Base-by-base conservation (phyloP, 768 basidiomycete genomes). In the Agaricus bisporus region DNA sequence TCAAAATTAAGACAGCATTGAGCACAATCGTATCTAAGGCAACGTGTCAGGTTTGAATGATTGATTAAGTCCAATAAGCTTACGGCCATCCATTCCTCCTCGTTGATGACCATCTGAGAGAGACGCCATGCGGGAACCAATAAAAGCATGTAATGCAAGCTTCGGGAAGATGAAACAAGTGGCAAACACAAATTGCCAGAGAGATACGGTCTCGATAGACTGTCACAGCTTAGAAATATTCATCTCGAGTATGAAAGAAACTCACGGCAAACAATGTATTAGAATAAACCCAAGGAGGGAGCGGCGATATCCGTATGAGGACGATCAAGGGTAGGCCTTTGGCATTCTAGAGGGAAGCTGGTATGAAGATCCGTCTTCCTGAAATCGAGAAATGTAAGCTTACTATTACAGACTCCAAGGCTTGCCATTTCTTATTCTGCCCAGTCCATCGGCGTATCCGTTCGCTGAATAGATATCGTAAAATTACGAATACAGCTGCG, bases 221-320 rank as follows among this genome's bases (percentile, higher is more conserved):
- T 89, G 53, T 37, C 51, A 51, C 35, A 49, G 12, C 43, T 39
- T 49, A 36, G 51, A 41, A 4, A 35, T 55, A 8, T 49, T 35
- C 22, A 7, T 45, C 35, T 45, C 35, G 22, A 12, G 48, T 56
- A 35, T 12, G 49, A 46, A 47, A 50, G 17, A 28, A 15, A 73
- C 84, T 69, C 59, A 87, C 87, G 20, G 88, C 83, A 61, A 90
- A 90, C 17, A 93, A 71, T 0, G 83, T 72, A 55, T 91, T 92
- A n/a, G 85, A 82, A 61, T 91, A 94, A 0, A 87, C 86, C 87
- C 89, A 92, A 2, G 91, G 89, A 43, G 89, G 90, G 65, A 94
- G 81, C 4, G 91, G 84, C 3, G 88, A 91, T 18, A 89, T 65
- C 12, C 91, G 83, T 56, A 93, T 85, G 44, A 94, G 76, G 58